phyloP scores from a whole-genome alignment of 345 rosid genomes.

The Hevea brasiliensis region DNA sequence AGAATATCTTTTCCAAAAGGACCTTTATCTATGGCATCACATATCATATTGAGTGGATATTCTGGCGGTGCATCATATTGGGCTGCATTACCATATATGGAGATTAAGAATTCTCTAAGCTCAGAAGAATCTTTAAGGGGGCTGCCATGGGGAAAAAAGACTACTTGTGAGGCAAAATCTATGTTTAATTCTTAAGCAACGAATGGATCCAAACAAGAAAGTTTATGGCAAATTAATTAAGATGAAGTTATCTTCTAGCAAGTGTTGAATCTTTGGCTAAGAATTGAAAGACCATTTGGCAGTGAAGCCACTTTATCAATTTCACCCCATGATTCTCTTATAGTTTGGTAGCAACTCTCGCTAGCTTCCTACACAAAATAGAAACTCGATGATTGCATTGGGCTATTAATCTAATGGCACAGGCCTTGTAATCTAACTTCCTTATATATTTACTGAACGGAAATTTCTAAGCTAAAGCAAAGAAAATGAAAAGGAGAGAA shows the following conservation, averaged over 20 bases:
- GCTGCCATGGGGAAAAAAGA: no score
- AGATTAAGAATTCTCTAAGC: constrained; percentile 34
- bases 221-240: no score
- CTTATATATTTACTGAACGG: no score
- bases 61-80: constrained; percentile 44
- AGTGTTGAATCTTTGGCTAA: no score
- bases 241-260: no score
- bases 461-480: background rate
- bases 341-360: constrained; percentile 39
- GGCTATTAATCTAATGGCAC: no score
- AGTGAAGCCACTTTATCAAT: constrained; percentile 26
- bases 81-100: constrained; percentile 34
- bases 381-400: no score
- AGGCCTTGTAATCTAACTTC: no score
- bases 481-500: background rate
- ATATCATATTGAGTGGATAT: constrained; percentile 35
- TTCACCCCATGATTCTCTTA: constrained; percentile 43
- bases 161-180: no score
- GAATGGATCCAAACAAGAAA: no score
- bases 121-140: background rate
- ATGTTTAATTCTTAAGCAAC: no score
- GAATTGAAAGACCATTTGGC: no score
- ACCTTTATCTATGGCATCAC: constrained; percentile 42
- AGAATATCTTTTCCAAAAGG: constrained; percentile 29
- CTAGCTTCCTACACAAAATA: constrained; percentile 25